Conservation (phyloP, 306 rosid genomes). For the Acacia confusa region DNA sequence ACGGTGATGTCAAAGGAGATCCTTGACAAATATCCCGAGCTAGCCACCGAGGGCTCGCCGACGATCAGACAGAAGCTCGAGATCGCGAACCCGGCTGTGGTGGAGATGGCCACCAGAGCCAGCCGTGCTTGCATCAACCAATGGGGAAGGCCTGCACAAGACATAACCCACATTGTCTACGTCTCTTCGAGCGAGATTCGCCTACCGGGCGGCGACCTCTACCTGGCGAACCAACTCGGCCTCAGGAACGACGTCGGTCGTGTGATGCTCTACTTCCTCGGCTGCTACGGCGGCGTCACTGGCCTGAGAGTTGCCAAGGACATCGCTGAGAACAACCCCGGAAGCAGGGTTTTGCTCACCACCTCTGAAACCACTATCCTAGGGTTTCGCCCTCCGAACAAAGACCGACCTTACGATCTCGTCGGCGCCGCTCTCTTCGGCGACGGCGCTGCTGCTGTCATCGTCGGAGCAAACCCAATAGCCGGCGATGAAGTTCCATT, state of each 20-base stretch:
- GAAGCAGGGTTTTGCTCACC: conserved; percentile 66
- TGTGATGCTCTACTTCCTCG: conserved; percentile 85
- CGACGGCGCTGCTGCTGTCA: conserved; percentile 90
- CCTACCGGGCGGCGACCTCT: conserved; percentile 89
- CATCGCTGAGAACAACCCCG: conserved; percentile 93
- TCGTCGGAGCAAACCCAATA: conserved; percentile 69
- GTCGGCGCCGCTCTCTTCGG: conserved; percentile 99
- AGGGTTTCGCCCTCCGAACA: conserved; percentile 85
- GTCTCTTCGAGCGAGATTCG: conserved; percentile 91
- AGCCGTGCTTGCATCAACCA: conserved; percentile 80
- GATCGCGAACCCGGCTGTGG: conserved; percentile 87
- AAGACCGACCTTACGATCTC: conserved; percentile 83
- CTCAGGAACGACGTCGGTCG: conserved; percentile 65
- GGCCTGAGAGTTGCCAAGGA: conserved; percentile 95
- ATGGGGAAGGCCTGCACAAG: conserved; percentile 80
- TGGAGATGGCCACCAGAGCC: conserved; percentile 82
- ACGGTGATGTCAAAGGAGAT: conserved; percentile 99
- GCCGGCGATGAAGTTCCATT: conserved; percentile 52
- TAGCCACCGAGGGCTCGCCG: conserved; percentile 80
- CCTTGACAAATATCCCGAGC: conserved; percentile 80
- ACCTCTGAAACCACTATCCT: conserved; percentile 96
- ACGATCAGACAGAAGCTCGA: conserved; percentile 83
- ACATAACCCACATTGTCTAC: conserved; percentile 84
- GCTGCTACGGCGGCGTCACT: conserved; percentile 91
- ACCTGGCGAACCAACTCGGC: conserved; percentile 75